These are phyloP conservation scores for Macrolepiota dolichaula DNA, from an alignment of 768 basidiomycete genomes.

Conservation along the genomic window DNA sequence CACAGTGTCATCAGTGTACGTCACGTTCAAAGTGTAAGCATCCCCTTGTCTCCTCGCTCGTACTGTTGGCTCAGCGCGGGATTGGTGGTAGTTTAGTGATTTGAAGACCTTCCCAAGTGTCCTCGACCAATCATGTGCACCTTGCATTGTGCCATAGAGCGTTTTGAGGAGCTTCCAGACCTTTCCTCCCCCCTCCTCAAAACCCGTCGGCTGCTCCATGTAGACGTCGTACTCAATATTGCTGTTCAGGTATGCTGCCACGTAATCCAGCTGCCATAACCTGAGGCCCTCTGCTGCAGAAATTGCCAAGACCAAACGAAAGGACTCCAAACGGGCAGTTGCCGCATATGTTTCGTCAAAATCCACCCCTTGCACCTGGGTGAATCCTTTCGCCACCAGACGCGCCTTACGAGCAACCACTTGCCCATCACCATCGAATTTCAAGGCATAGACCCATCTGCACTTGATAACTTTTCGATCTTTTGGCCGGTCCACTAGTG, in stretches of 20 bases:
- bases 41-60: neutral
- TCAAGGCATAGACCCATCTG: constrained; percentile 16
- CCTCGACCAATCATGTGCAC: neutral
- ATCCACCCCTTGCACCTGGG: constrained; percentile 30
- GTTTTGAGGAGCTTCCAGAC: neutral
- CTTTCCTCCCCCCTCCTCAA: neutral
- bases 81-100: neutral
- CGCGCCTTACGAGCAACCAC: constrained; percentile 29
- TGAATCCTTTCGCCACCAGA: constrained; percentile 38
- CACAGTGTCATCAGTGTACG: neutral
- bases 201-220: neutral
- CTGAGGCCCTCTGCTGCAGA: neutral
- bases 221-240: neutral
- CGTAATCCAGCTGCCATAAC: neutral
- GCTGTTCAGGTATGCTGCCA: neutral
- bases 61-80: neutral
- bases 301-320: neutral
- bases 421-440: constrained; percentile 24
- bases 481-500: neutral
- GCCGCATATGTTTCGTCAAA: constrained; percentile 18
- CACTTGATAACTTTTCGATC: constrained; percentile 4
- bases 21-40: neutral
- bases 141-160: neutral
- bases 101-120: neutral
- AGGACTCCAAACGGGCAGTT: constrained; percentile 6